Evolutionary conservation across 225 moss, liverwort and hornwort species (phyloP).

Genomic region (Neckera pumila): DNA sequence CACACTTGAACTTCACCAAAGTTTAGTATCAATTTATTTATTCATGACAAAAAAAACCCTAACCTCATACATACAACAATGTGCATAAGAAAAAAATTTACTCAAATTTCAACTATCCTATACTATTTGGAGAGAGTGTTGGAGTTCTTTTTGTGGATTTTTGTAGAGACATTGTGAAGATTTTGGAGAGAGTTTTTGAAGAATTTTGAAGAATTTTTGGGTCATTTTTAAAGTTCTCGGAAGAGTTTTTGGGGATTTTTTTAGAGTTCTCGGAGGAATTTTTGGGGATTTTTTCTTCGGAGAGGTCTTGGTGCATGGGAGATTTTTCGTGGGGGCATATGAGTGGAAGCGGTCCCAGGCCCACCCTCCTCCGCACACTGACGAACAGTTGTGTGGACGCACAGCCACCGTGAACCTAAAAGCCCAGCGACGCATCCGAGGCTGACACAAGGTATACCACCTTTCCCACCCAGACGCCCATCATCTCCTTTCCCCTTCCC

Average conservation of each 20-base stretch:
- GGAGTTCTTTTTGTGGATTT: neutral
- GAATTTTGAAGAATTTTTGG: too few relatives aligned
- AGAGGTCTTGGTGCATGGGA: neutral
- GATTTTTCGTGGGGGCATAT: neutral
- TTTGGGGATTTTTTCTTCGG: neutral
- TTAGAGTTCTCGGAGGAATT: accelerated
- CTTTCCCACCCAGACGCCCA: neutral
- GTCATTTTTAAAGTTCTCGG: accelerated
- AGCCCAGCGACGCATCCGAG: neutral
- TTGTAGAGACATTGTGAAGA: neutral
- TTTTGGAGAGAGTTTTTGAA: neutral
- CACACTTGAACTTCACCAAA: neutral
- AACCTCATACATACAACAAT: neutral
- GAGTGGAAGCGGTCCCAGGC: neutral
- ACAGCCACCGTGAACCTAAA: neutral
- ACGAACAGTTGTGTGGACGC: neutral
- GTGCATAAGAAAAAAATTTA: neutral
- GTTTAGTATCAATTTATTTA: too few relatives aligned
- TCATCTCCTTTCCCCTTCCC: neutral
- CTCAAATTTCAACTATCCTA: neutral
- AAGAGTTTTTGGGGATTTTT: neutral
- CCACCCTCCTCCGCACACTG: neutral
- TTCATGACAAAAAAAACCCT: neutral
- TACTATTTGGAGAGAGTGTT: neutral
- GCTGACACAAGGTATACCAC: neutral